phyloP scores from a whole-genome alignment of 2,329 filamentous ascomycete species.

The Dactylella cylindrospora region DNA sequence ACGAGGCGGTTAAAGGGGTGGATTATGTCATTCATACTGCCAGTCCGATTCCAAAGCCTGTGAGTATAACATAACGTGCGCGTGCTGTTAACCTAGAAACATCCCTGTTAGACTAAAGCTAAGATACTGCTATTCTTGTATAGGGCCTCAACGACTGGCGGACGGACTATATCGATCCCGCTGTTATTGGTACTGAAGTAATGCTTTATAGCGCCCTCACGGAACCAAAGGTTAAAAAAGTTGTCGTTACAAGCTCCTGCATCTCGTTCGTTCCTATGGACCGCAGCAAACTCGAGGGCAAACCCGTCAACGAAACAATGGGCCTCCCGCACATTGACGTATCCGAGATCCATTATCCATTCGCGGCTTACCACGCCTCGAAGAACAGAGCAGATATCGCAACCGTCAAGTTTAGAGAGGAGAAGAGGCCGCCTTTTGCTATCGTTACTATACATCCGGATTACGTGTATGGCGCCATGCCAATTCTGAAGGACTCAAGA shows the following conservation, averaged over 20 bases:
- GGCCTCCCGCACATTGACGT: slow-evolving; percentile 32
- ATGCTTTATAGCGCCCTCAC: slow-evolving; percentile 21
- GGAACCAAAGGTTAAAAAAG: slow-evolving; percentile 64
- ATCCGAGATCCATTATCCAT: slow-evolving; percentile 27
- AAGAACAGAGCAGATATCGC: slow-evolving; percentile 33
- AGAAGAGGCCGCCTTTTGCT: slow-evolving; percentile 30
- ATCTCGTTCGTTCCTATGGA: slow-evolving; percentile 32
- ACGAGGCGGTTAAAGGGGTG: slow-evolving; percentile 55
- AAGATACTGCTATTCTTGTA: slow-evolving; percentile 4
- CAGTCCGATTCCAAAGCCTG: slow-evolving; percentile 29
- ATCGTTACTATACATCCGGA: slow-evolving; percentile 35
- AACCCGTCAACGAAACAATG: slow-evolving; percentile 16
- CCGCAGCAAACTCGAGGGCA: slow-evolving; percentile 20
- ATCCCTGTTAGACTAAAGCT: background rate
- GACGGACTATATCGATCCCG: slow-evolving; percentile 32
- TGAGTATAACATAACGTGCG: slow-evolving; percentile 1
- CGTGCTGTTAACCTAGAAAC: background rate
- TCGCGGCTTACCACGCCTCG: slow-evolving; percentile 33
- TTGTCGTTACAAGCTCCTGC: slow-evolving; percentile 63
- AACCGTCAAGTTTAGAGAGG: slow-evolving; percentile 32
- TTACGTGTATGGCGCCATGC: slow-evolving; percentile 27
- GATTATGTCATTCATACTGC: slow-evolving; percentile 40
- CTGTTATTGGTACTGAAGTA: slow-evolving; percentile 17
- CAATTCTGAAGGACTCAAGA: slow-evolving; percentile 20
- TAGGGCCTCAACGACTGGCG: slow-evolving; percentile 12